These are phyloP conservation scores for Cicer cuneatum DNA, from an alignment of 306 rosid species.

Conservation along the genomic window DNA sequence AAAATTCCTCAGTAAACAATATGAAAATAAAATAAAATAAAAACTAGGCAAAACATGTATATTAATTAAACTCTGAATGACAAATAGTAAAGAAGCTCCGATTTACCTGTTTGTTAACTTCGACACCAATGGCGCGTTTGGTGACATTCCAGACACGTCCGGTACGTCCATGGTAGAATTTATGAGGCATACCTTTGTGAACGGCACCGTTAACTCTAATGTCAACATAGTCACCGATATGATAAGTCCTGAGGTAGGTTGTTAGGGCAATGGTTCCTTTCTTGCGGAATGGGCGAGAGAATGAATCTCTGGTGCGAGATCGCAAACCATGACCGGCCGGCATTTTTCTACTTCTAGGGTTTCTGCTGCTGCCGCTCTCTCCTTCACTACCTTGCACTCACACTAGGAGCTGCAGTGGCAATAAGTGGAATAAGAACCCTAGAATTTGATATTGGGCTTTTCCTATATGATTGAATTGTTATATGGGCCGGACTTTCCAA, in stretches of 20 bases:
- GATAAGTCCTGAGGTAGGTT: constrained; percentile 75
- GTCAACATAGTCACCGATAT: constrained; percentile 81
- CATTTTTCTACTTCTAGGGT: constrained; percentile 53
- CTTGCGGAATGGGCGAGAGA: constrained; percentile 92
- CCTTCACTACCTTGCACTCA: too few species aligned
- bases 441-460: too few species aligned
- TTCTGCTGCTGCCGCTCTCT: constrained; percentile 4
- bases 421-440: too few species aligned
- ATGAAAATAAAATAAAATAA: too few species aligned
- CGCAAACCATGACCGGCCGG: constrained; percentile 96
- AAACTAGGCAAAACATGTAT: too few species aligned
- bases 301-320: constrained; percentile 79
- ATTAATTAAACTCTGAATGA: too few species aligned
- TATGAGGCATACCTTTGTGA: constrained; percentile 19
- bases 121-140: constrained; percentile 1
- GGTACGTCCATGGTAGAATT: constrained; percentile 11
- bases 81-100: too few species aligned
- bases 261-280: constrained; percentile 89
- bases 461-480: too few species aligned
- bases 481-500: too few species aligned
- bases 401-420: too few species aligned
- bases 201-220: constrained; percentile 84
- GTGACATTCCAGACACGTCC: constrained; percentile 30
- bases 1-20: too few species aligned
- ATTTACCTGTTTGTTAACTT: constrained; percentile 54